Evolutionary conservation across 2,329 filamentous ascomycete genomes (phyloP).

Genomic region (Seiridium unicorne): DNA sequence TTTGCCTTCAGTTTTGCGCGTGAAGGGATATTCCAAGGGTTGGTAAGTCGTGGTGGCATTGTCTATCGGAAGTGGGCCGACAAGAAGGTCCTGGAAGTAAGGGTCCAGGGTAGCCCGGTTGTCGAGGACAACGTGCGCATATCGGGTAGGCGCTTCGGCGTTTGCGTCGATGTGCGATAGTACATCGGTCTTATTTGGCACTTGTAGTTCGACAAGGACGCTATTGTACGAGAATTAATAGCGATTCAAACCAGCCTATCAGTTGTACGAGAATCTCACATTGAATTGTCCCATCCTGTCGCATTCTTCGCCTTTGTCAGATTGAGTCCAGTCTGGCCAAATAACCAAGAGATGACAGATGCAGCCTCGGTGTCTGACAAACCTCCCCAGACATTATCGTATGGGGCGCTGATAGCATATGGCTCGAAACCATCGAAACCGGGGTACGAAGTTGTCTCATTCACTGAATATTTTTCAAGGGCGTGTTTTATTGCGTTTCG

Average conservation of each 20-base stretch:
- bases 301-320: slow-evolving; percentile 22
- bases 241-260: background rate
- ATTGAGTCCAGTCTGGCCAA: slow-evolving; percentile 35
- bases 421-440: background rate
- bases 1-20: slow-evolving; percentile 32
- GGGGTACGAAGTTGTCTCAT: background rate
- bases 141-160: slow-evolving; percentile 34
- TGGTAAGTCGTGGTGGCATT: slow-evolving; percentile 33
- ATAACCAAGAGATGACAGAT: slow-evolving; percentile 35
- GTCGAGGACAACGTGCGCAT: slow-evolving; percentile 40
- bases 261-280: background rate
- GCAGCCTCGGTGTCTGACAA: slow-evolving; percentile 35
- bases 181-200: slow-evolving; percentile 49
- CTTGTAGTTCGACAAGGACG: slow-evolving; percentile 33
- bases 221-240: slow-evolving; percentile 5
- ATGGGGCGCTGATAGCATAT: background rate
- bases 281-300: background rate
- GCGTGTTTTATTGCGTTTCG: background rate
- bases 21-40: slow-evolving; percentile 40
- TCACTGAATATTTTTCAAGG: background rate
- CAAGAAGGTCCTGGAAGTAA: slow-evolving; percentile 40
- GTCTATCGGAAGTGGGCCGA: slow-evolving; percentile 48
- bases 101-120: slow-evolving; percentile 34
- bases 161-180: slow-evolving; percentile 39
- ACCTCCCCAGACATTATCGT: slow-evolving; percentile 11